These are phyloP conservation scores for Triticum dicoccoides DNA, from an alignment of 176 grass and related monocot species.

Conservation along the genomic window DNA sequence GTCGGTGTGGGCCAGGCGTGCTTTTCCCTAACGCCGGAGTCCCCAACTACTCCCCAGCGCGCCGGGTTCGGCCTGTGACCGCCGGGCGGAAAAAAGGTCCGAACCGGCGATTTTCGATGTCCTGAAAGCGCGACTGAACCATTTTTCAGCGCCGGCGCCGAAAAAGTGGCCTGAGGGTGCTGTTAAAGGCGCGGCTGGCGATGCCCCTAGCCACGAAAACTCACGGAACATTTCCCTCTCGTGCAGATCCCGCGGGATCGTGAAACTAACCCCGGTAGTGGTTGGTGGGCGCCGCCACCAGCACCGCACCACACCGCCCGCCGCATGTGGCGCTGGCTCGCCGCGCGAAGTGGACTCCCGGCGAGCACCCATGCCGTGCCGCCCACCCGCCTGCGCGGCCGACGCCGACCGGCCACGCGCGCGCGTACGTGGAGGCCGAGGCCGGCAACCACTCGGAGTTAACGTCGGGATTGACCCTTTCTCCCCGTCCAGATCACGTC, in stretches of 20 bases:
- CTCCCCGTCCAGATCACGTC: background rate
- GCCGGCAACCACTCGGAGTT: background rate
- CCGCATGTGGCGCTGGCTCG: background rate
- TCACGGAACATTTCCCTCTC: background rate
- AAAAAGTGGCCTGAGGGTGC: no score
- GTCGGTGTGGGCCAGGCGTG: no score
- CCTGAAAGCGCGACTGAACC: no score
- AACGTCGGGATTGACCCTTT: background rate
- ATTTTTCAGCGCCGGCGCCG: no score
- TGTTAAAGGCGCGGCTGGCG: no score
- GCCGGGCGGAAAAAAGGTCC: no score
- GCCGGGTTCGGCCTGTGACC: no score
- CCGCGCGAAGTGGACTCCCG: background rate
- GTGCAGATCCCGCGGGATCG: conserved; percentile 12
- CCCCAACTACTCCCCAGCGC: no score
- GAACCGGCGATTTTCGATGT: no score
- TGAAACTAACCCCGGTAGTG: background rate
- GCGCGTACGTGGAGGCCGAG: background rate
- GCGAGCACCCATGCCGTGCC: background rate
- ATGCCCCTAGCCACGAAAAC: background rate
- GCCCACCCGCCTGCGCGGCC: background rate
- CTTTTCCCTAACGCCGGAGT: no score
- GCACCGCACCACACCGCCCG: background rate
- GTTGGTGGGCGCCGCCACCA: background rate
- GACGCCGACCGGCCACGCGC: background rate